These are phyloP conservation scores for Austropuccinia psidii DNA, from an alignment of 1,284 basidiomycete genomes.

Conservation along the genomic window DNA sequence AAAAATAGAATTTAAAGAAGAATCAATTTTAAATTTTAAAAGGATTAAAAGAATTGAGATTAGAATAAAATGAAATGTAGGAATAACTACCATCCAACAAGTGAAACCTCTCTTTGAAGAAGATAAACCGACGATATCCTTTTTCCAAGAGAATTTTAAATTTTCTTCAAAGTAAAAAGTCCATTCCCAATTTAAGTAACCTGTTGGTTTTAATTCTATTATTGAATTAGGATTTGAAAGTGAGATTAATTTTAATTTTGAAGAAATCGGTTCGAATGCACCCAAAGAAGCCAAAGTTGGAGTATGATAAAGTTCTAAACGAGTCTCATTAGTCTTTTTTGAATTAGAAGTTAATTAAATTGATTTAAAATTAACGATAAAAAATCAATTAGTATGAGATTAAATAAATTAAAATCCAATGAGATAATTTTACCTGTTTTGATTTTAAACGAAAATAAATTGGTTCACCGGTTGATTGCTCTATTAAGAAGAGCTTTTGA, in stretches of 20 bases:
- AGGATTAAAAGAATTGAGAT: neutral
- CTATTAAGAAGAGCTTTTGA: slow-evolving; percentile 16
- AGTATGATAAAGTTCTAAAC: slow-evolving; percentile 9
- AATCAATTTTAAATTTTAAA: neutral
- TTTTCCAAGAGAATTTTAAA: slow-evolving; percentile 24
- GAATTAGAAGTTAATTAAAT: neutral
- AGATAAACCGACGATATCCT: slow-evolving; percentile 19
- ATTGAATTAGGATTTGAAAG: slow-evolving; percentile 1
- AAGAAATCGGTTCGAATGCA: neutral
- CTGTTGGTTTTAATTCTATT: slow-evolving; percentile 16
- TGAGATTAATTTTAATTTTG: slow-evolving; percentile 15
- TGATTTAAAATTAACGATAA: neutral
- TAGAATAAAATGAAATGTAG: neutral
- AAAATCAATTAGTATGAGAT: neutral
- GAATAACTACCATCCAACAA: slow-evolving; percentile 24
- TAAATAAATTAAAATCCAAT: no score
- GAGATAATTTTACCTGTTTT: neutral
- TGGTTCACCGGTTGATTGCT: slow-evolving; percentile 26
- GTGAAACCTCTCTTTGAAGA: slow-evolving; percentile 18
- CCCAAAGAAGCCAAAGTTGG: slow-evolving; percentile 5
- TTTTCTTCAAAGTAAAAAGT: slow-evolving; percentile 4
- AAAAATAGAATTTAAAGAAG: neutral
- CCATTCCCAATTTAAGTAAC: slow-evolving; percentile 32
- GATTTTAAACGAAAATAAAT: slow-evolving; percentile 6
- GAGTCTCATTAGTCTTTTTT: neutral